Conservation (phyloP, 2,329 filamentous ascomycete genomes). For the Niveomyces coronatus region DNA sequence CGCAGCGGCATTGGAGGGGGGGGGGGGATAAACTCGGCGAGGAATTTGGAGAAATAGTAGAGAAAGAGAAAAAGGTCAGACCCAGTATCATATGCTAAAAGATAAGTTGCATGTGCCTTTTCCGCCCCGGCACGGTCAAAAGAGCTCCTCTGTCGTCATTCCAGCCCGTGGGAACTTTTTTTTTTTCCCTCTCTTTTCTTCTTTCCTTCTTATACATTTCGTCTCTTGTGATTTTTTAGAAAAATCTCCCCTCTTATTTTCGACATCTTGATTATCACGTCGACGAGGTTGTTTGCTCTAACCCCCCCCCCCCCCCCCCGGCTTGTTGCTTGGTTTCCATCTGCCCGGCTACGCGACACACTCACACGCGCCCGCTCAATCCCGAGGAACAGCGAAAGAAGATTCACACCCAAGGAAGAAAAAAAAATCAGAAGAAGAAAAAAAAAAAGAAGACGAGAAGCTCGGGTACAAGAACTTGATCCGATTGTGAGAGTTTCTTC, state of each 20-base stretch:
- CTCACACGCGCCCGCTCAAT: too few relatives aligned
- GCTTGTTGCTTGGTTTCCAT: too few relatives aligned
- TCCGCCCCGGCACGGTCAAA: background rate
- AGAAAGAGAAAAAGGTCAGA: background rate
- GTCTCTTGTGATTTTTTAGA: background rate
- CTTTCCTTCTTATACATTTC: constrained; percentile 6
- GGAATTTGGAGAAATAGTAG: too few relatives aligned
- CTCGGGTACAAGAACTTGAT: too few relatives aligned
- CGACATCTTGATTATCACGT: background rate
- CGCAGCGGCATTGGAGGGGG: background rate
- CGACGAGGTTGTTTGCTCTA: background rate
- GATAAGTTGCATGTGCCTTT: background rate
- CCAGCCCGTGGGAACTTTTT: constrained; percentile 6
- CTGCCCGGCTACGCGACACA: too few relatives aligned
- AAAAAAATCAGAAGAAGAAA: too few relatives aligned
- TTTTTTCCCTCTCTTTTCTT: constrained; percentile 6
- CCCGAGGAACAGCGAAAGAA: background rate
- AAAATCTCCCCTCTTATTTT: constrained; percentile 4
- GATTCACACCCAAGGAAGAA: too few relatives aligned
- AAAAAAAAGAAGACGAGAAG: too few relatives aligned
- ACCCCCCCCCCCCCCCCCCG: too few relatives aligned
- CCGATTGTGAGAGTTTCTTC: background rate
- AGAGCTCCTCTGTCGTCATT: constrained; percentile 1
- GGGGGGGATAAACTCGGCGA: too few relatives aligned
- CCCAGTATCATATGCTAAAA: constrained; percentile 12